A percentile compares a stretch with the other conserved stretches of the same genome.
These are phyloP conservation scores for Teunomyces tritomae DNA, from an alignment of 805 yeast species.

Conservation along the genomic window DNA sequence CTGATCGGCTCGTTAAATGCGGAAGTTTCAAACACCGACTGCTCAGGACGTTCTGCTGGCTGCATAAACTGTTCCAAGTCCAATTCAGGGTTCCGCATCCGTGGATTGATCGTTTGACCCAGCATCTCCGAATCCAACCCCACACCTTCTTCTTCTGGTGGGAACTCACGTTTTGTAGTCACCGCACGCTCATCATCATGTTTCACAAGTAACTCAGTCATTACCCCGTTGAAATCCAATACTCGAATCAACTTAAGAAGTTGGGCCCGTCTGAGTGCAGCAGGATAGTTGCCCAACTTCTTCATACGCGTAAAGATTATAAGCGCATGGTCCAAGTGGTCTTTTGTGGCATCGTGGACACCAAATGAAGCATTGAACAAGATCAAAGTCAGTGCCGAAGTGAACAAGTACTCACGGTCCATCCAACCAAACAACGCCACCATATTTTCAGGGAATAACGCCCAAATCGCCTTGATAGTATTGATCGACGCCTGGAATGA, in stretches of 20 bases:
- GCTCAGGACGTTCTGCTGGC: background rate
- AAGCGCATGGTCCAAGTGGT: constrained; percentile 71
- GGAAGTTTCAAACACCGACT: constrained; percentile 7
- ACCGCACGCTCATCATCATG: constrained; percentile 50
- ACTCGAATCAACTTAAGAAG: constrained; percentile 61
- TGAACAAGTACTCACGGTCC: constrained; percentile 80
- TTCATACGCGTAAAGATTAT: constrained; percentile 71
- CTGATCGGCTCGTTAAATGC: constrained; percentile 17
- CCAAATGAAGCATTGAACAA: constrained; percentile 80
- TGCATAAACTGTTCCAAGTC: constrained; percentile 4
- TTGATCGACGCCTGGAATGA: constrained; percentile 80
- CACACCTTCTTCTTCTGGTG: background rate
- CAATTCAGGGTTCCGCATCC: background rate
- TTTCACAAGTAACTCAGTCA: constrained; percentile 53
- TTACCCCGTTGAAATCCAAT: constrained; percentile 65
- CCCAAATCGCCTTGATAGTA: constrained; percentile 72
- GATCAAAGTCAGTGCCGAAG: constrained; percentile 70
- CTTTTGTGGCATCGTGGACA: constrained; percentile 70
- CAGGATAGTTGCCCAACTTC: constrained; percentile 76
- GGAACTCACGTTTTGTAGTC: background rate
- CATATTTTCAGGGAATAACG: constrained; percentile 71
- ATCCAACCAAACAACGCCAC: constrained; percentile 84
- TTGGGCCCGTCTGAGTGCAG: constrained; percentile 71
- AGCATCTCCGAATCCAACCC: constrained; percentile 1
- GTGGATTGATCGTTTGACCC: background rate